A percentile compares a stretch with the other conserved stretches of the same genome.
Conservation (phyloP, 805 yeast genomes). For the Teunomyces atbi region DNA sequence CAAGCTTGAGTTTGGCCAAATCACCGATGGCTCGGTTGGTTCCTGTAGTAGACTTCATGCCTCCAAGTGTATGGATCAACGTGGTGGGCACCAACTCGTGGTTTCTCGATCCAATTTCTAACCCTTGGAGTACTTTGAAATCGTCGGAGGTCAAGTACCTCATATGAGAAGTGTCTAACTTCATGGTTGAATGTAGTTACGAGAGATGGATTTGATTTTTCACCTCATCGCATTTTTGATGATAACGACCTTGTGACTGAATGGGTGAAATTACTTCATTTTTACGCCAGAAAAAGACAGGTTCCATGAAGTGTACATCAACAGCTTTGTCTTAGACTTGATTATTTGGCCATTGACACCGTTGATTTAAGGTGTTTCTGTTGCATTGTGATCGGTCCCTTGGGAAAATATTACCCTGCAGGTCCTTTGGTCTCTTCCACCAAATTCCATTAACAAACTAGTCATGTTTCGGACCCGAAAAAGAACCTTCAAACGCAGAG, state of each 20-base stretch:
- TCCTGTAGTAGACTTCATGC: constrained; percentile 69
- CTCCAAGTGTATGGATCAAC: constrained; percentile 77
- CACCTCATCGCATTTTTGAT: constrained; percentile 8
- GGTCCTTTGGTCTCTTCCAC: no score
- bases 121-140: constrained; percentile 83
- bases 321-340: neutral
- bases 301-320: no score
- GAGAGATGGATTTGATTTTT: neutral
- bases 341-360: neutral
- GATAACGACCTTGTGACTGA: neutral
- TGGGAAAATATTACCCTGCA: neutral
- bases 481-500: neutral
- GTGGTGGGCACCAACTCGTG: constrained; percentile 94
- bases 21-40: constrained; percentile 79
- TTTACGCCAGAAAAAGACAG: no score
- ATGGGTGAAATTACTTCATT: no score
- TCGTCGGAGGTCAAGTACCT: constrained; percentile 89
- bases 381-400: no score
- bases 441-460: neutral
- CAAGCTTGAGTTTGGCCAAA: constrained; percentile 79
- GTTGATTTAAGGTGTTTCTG: neutral
- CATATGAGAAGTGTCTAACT: constrained; percentile 90
- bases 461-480: constrained; percentile 3
- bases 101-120: constrained; percentile 85
- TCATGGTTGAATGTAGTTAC: constrained; percentile 51